Conservation (phyloP, 1,139 yeast genomes). For the Candida dubliniensis region DNA sequence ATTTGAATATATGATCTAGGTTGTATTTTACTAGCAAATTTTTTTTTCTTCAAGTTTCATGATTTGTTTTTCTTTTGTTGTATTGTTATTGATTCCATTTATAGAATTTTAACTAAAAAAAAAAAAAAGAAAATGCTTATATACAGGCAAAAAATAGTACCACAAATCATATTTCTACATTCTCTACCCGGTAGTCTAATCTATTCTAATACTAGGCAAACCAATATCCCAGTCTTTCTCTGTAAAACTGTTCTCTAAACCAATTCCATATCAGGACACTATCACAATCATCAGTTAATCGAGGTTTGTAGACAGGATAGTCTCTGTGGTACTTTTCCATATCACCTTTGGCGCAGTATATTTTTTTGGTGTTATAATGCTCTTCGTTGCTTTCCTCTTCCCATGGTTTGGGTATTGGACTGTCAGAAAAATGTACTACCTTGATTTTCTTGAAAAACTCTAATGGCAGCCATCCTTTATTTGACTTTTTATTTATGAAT, state of each 20-base stretch:
- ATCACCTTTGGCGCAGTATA: conserved; percentile 24
- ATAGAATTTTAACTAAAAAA: neutral
- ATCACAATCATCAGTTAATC: conserved; percentile 34
- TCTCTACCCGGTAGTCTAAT: neutral
- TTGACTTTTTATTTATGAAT: conserved; percentile 21
- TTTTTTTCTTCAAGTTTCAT: neutral
- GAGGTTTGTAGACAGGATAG: conserved; percentile 30
- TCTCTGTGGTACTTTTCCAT: conserved; percentile 17
- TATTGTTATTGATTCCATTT: conserved; percentile 1
- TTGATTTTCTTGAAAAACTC: conserved; percentile 21
- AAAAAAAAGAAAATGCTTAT: neutral
- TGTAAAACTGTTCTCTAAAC: conserved; percentile 19
- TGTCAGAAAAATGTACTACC: conserved; percentile 44
- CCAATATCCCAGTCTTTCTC: conserved; percentile 14
- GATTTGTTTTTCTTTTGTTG: neutral
- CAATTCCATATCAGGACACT: conserved; percentile 36
- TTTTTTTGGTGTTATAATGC: conserved; percentile 28
- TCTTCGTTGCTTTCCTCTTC: conserved; percentile 21
- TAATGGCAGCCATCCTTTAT: conserved; percentile 30
- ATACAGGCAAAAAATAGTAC: neutral
- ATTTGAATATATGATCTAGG: neutral
- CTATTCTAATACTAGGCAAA: conserved; percentile 5
- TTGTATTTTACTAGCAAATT: too few relatives aligned
- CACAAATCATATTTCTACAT: neutral
- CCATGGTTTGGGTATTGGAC: conserved; percentile 53